Conservation (phyloP, 2,329 filamentous ascomycete genomes). For the Fusarium domesticum region DNA sequence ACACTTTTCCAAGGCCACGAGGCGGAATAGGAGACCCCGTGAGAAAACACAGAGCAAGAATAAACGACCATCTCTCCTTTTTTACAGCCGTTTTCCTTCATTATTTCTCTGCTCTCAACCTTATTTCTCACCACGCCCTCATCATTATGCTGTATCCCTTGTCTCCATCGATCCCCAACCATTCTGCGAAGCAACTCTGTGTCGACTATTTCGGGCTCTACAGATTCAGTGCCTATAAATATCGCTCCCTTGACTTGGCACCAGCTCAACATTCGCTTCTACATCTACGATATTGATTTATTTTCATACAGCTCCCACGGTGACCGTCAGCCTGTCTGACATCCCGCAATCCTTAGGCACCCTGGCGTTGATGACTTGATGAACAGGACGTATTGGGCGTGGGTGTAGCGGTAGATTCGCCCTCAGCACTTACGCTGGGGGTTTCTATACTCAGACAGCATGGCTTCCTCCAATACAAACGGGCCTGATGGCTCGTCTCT, state of each 20-base stretch:
- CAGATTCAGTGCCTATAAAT: constrained; percentile 3
- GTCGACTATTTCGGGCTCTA: constrained; percentile 17
- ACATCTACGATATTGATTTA: constrained; percentile 1
- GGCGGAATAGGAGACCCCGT: constrained; percentile 26
- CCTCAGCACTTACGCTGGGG: constrained; percentile 31
- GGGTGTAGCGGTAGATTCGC: constrained; percentile 36
- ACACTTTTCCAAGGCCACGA: constrained; percentile 27
- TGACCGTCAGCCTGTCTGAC: constrained; percentile 7
- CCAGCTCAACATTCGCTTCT: constrained; percentile 1
- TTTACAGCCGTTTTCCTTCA: constrained; percentile 6
- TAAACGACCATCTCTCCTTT: constrained; percentile 10
- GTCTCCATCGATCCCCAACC: constrained; percentile 26
- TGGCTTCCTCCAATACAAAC: constrained; percentile 40
- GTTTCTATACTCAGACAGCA: constrained; percentile 27
- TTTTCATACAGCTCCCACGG: neutral
- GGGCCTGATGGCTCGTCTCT: constrained; percentile 75
- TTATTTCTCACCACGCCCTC: constrained; percentile 7
- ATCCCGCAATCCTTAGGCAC: constrained; percentile 6
- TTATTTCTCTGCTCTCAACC: constrained; percentile 4
- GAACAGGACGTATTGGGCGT: constrained; percentile 28
- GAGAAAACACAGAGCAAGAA: constrained; percentile 19
- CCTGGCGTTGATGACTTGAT: constrained; percentile 31
- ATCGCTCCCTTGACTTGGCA: neutral
- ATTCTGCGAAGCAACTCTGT: constrained; percentile 23
- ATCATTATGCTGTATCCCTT: constrained; percentile 17